A percentile compares a stretch with the other conserved stretches of the same genome.
Conservation (phyloP, 2,329 filamentous ascomycete genomes). For the Cladosporium sp. region DNA sequence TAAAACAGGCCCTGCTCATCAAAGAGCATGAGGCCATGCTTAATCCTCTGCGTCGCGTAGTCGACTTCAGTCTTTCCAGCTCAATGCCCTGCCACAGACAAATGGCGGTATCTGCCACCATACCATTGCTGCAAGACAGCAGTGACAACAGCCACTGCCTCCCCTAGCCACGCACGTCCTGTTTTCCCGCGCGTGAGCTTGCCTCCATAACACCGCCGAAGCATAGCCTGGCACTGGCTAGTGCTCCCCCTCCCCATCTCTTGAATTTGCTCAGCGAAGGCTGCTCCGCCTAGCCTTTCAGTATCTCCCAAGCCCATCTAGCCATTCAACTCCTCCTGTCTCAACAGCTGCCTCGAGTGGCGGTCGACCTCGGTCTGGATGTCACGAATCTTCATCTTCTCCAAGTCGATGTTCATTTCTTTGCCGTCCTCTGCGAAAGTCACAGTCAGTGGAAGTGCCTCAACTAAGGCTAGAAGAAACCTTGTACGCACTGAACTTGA, state of each 20-base stretch:
- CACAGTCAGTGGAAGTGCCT: neutral
- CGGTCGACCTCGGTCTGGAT: slow-evolving; percentile 86
- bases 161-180: slow-evolving; percentile 1
- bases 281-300: slow-evolving; percentile 59
- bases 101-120: neutral
- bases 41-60: neutral
- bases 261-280: slow-evolving; percentile 65
- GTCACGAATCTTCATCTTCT: slow-evolving; percentile 79
- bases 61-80: neutral
- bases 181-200: slow-evolving; percentile 1
- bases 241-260: neutral
- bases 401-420: slow-evolving; percentile 78
- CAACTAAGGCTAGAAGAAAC: neutral
- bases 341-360: slow-evolving; percentile 78
- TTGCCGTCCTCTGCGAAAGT: slow-evolving; percentile 77
- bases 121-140: neutral
- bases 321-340: slow-evolving; percentile 75
- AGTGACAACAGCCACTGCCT: neutral
- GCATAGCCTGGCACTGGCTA: neutral
- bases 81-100: neutral
- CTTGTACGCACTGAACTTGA: slow-evolving; percentile 79
- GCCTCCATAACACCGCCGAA: neutral
- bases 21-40: neutral
- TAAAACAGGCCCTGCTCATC: neutral
- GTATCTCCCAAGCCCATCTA: neutral